Evolutionary conservation across 2,329 filamentous ascomycete genomes (phyloP), one percentile per base, ranked within the genome.

Genomic region (Elsinoe batatas): DNA sequence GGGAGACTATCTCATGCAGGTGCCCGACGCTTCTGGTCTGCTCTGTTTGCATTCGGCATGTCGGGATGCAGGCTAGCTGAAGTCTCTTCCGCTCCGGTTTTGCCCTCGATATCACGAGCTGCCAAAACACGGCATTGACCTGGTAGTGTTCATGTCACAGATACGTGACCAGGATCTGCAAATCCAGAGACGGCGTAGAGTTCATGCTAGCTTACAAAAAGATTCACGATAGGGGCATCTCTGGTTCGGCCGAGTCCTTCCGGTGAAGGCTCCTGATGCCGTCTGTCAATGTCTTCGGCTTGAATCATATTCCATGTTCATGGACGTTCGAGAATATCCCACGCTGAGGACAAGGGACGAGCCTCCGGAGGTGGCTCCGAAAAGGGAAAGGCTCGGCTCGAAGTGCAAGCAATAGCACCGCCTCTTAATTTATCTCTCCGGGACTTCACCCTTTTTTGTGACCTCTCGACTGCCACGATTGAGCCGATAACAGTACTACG

Each of bases 381-480:
- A 49, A 49, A 18, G 26, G 44, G 44, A 49, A 49, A 49, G 44
- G 44, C 33, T 49, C 44, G 44, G 44, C 44, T 49, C 44, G 30
- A 18, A 49, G 44, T 15, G 44, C 40, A 49, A 49, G 44, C 44
- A 49, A 49, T 49, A 49, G 44, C 44, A 13, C 26, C 44, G 44
- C 44, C 26, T 35, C 44, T 35, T 49, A 49, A 49, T 49, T 35
- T 17, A 35, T 49, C 30, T 30, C 26, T 17, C 4, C 13, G 36
- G 13, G n/a, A 49, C 44, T 35, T 49, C 44, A 49, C 15, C 44
- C 44, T 49, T 8, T 49, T 49, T n/a, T 44, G 32, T 35, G 17
- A 49, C 30, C 5, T 35, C 13, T 49, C 26, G 26, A 18, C 30
- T 49, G 15, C 10, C 26, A 22, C 15, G 11, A 49, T 49, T 26